Percentiles rank a stretch among this genome's conserved stretches.
Evolutionary conservation across 2,329 filamentous ascomycete species (phyloP).

Genomic region (Clonostachys rosea): DNA sequence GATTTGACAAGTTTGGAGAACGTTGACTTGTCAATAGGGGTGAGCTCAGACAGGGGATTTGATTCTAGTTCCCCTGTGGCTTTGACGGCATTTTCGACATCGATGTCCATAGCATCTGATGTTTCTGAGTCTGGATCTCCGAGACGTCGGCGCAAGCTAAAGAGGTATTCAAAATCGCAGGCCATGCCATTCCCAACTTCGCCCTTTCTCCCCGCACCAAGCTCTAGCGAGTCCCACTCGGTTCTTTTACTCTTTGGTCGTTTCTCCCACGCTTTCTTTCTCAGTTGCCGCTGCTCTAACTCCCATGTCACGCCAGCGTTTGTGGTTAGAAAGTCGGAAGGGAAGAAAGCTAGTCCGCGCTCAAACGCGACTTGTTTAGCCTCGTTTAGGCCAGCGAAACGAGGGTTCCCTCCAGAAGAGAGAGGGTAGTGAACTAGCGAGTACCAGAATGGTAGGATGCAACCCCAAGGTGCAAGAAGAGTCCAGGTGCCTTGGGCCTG

Average conservation of each 20-base stretch:
- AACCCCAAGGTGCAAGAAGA: slow-evolving; percentile 85
- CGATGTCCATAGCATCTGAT: slow-evolving; percentile 21
- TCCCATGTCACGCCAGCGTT: slow-evolving; percentile 78
- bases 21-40: slow-evolving; percentile 4
- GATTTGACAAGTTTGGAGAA: slow-evolving; percentile 15
- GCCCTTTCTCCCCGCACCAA: slow-evolving; percentile 71
- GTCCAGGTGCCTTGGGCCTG: slow-evolving; percentile 71
- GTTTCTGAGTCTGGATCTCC: slow-evolving; percentile 4
- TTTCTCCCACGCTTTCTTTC: slow-evolving; percentile 73
- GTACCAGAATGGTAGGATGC: slow-evolving; percentile 81
- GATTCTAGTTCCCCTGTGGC: neutral
- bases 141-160: slow-evolving; percentile 24
- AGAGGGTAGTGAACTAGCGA: slow-evolving; percentile 78
- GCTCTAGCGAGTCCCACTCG: slow-evolving; percentile 68
- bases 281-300: slow-evolving; percentile 59
- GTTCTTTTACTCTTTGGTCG: slow-evolving; percentile 78
- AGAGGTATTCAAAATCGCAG: slow-evolving; percentile 77
- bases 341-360: slow-evolving; percentile 74
- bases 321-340: slow-evolving; percentile 77
- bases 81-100: slow-evolving; percentile 3
- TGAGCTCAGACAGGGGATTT: neutral
- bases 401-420: slow-evolving; percentile 72
- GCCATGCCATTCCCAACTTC: slow-evolving; percentile 79
- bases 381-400: slow-evolving; percentile 79
- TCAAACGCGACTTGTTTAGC: slow-evolving; percentile 79